Conservation (phyloP, 768 basidiomycete genomes). For the Boletus sp. region DNA sequence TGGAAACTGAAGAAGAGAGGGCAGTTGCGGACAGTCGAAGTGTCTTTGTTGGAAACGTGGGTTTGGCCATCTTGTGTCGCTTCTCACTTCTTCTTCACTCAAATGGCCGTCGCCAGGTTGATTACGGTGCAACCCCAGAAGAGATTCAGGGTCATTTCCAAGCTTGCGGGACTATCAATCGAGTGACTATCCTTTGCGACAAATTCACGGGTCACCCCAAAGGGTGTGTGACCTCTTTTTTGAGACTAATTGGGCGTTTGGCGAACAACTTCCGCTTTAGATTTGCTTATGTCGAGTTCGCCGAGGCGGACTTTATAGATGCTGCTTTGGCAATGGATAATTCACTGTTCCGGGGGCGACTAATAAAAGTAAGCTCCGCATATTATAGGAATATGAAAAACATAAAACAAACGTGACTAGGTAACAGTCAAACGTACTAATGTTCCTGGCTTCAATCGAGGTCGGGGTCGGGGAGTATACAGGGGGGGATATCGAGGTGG, state of each 20-base stretch:
- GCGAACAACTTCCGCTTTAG: constrained; percentile 41
- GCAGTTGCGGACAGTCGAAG: constrained; percentile 79
- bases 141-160: constrained; percentile 98
- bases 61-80: constrained; percentile 30
- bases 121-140: constrained; percentile 95
- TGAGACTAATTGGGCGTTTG: constrained; percentile 1
- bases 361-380: constrained; percentile 71
- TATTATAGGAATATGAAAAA: not conserved
- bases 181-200: constrained; percentile 98
- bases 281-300: constrained; percentile 98
- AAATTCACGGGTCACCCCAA: constrained; percentile 99
- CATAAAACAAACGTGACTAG: constrained; percentile 39
- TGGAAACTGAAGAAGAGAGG: constrained; percentile 86
- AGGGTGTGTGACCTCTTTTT: constrained; percentile 57
- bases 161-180: constrained; percentile 96
- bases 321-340: constrained; percentile 93
- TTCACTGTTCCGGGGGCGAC: constrained; percentile 88
- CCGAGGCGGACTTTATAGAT: constrained; percentile 88
- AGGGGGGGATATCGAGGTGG: constrained; percentile 64
- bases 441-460: constrained; percentile 86
- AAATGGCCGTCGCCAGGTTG: constrained; percentile 62
- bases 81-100: constrained; percentile 9
- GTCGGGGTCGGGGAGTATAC: constrained; percentile 72
- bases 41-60: constrained; percentile 94
- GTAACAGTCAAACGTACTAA: constrained; percentile 97